Base-by-base conservation (phyloP, 2,329 filamentous ascomycete species). In the Colletotrichum sp. region DNA sequence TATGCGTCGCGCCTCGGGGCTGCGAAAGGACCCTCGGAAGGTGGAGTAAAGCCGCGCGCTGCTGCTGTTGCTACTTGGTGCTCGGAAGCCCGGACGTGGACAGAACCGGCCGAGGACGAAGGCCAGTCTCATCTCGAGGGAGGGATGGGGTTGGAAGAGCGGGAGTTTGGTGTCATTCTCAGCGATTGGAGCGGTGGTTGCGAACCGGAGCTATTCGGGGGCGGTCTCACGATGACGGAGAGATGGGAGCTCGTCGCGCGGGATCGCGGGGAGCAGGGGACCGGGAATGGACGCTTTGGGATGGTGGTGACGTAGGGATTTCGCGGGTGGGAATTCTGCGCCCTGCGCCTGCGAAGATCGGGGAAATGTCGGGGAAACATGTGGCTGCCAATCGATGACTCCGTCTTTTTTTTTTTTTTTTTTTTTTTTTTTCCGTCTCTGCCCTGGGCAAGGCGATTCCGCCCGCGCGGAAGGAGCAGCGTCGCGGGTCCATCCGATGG, bases 51-150 rank as follows among this genome's bases (percentile, higher is more conserved):
- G 71, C 7, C 74, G 71, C n/a, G 71, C 72, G 61, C 76, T 72
- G 71, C 76, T 72, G 69, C 10, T 21, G 9, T n/a, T n/a, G 43
- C 79, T 80, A 75, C 75, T 68, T 64, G 79, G 79, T 72, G 80
- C 77, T 71, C 81, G 83, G 72, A 83, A 75, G 78, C 80, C 81
- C 66, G 83, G 81, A 79, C 82, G 88, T 79, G 85, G 82, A 82
- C 85, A 88, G 77, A 86, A 82, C 79, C 87, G 86, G 83, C 87
- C 83, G 57, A 88, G 77, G 72, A 84, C 78, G 79, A 87, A 83
- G 78, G 82, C 84, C 80, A 84, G 80, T 81, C 86, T 88, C 88
- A 91, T 90, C 77, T 84, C 85, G 85, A 78, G 72, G 80, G 67
- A 71, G 48, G 52, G 18, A 38, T 61, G n/a, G 38, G 65, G 65